A percentile compares a stretch with the other conserved stretches of the same genome.
Evolutionary conservation across 1,284 basidiomycete genomes (phyloP).

Genomic region (Anthracocystis walkeri): DNA sequence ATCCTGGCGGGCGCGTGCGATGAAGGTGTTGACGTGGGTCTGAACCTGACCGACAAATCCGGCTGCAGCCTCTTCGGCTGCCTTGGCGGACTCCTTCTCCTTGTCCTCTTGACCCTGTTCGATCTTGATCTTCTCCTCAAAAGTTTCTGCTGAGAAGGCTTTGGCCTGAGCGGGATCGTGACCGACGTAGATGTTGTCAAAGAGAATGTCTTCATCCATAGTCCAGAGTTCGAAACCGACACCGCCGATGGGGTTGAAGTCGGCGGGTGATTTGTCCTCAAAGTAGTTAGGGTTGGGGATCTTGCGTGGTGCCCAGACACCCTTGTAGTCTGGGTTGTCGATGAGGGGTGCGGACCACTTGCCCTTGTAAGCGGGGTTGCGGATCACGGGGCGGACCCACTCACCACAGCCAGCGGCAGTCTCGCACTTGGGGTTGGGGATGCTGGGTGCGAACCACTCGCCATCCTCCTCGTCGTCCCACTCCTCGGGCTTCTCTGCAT

Average conservation of each 20-base stretch:
- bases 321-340: conserved; percentile 70
- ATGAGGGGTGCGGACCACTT: conserved; percentile 93
- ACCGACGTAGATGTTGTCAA: conserved; percentile 69
- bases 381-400: conserved; percentile 89
- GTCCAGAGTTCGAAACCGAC: conserved; percentile 69
- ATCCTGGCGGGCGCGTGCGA: conserved; percentile 49
- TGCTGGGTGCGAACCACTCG: conserved; percentile 91
- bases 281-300: conserved; percentile 86
- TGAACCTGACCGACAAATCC: conserved; percentile 48
- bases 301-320: conserved; percentile 63
- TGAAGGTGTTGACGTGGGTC: conserved; percentile 46
- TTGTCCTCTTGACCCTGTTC: conserved; percentile 62
- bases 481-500: conserved; percentile 96
- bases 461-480: conserved; percentile 99
- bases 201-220: conserved; percentile 68
- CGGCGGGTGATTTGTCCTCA: conserved; percentile 86
- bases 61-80: conserved; percentile 30
- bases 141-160: conserved; percentile 62
- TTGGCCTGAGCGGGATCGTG: conserved; percentile 63
- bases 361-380: conserved; percentile 98
- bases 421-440: conserved; percentile 81
- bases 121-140: conserved; percentile 62
- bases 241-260: conserved; percentile 73
- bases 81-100: conserved; percentile 38
- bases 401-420: conserved; percentile 92